Evolutionary conservation across 139 green algal species (phyloP).

Genomic region (Chlamydomonas urium): DNA sequence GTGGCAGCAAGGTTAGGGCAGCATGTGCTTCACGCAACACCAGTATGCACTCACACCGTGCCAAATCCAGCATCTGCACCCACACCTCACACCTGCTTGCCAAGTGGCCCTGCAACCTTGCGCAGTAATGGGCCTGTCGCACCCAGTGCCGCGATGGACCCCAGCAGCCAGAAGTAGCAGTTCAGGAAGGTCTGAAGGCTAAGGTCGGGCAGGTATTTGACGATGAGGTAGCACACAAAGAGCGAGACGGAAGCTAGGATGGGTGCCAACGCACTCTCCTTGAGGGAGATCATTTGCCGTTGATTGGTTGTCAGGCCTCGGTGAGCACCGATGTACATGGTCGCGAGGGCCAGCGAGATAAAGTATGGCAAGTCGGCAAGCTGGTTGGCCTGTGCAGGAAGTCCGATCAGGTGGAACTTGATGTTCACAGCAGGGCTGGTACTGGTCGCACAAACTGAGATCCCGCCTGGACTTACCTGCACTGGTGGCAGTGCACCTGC

Average conservation of each 20-base stretch:
- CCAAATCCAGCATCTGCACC: too few species aligned
- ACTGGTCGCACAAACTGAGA: too few species aligned
- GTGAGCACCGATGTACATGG: constrained; percentile 85
- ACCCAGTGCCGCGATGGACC: constrained; percentile 50
- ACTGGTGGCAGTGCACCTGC: not conserved
- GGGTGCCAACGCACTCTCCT: constrained; percentile 51
- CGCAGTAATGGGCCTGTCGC: constrained; percentile 39
- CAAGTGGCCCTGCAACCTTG: constrained; percentile 34
- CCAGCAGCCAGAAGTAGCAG: constrained; percentile 82
- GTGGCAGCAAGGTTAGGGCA: too few species aligned
- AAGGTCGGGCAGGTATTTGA: constrained; percentile 56
- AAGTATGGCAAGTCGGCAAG: constrained; percentile 58
- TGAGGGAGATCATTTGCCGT: constrained; percentile 21
- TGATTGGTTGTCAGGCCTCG: constrained; percentile 51
- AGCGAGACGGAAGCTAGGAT: constrained; percentile 59
- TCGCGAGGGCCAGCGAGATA: constrained; percentile 59
- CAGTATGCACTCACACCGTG: too few species aligned
- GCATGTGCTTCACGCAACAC: too few species aligned
- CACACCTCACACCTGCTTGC: too few species aligned
- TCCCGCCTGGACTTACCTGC: too few species aligned
- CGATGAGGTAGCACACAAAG: constrained; percentile 34
- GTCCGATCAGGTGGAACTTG: too few species aligned
- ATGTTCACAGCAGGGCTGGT: too few species aligned
- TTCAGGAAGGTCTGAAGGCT: constrained; percentile 58
- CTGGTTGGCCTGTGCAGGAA: not conserved